Percentiles rank a stretch among this genome's conserved stretches.
Conservation (phyloP, 2,329 filamentous ascomycete species). For the Pseudogymnoascus verrucosus region DNA sequence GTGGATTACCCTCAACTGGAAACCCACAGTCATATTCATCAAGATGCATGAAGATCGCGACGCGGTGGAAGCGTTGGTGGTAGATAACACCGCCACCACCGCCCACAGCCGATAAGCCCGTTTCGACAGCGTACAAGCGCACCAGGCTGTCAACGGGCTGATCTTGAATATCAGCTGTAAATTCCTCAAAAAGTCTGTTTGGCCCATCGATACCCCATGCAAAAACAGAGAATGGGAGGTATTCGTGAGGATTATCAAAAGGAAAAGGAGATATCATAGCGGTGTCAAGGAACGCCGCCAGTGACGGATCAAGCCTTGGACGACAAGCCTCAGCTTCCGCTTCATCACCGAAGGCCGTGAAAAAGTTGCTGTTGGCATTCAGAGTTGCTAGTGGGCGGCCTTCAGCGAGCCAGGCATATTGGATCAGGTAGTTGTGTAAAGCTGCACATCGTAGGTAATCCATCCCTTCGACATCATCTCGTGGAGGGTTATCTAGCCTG, state of each 20-base stretch:
- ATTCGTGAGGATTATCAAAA: background rate
- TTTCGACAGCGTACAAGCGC: constrained; percentile 20
- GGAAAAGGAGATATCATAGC: constrained; percentile 16
- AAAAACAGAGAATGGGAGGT: constrained; percentile 21
- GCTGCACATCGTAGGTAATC: no score
- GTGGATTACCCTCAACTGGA: constrained; percentile 15
- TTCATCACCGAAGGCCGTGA: constrained; percentile 16
- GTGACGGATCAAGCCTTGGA: constrained; percentile 22
- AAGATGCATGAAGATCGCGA: constrained; percentile 15
- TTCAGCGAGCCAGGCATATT: no score
- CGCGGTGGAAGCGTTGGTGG: constrained; percentile 17
- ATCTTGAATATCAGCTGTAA: constrained; percentile 15
- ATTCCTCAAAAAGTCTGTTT: constrained; percentile 19
- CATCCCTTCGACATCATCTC: no score
- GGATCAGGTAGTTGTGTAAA: no score
- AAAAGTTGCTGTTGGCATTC: no score
- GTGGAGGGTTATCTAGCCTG: no score
- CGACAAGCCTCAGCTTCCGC: constrained; percentile 19
- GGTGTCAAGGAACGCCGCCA: constrained; percentile 22
- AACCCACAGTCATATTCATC: constrained; percentile 13
- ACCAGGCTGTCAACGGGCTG: background rate
- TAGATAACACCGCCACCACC: constrained; percentile 26
- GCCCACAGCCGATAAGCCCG: constrained; percentile 21
- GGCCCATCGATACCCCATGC: constrained; percentile 18
- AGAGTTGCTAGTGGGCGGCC: no score